Evolutionary conservation across 1,139 yeast species (phyloP), one percentile per base, ranked within the genome.

Genomic region (Magnusiomyces clavatus): DNA sequence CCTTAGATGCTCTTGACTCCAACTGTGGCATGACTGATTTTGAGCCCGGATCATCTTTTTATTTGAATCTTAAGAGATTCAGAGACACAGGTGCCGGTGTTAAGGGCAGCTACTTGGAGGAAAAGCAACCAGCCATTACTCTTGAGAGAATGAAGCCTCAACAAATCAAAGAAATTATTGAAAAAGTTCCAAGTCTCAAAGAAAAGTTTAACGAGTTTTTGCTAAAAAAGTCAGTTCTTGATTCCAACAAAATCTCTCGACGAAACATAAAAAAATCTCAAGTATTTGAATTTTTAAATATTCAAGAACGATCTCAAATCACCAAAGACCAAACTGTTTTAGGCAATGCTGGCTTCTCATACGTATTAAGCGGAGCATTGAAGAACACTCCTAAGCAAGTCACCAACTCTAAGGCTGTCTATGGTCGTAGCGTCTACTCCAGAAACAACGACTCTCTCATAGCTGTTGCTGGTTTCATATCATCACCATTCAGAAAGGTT

Each of bases 1-100:
- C 77, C 12, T 70, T 76, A 47, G 72, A 77, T 50, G 76, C 77
- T 44, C 60, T 80, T 43, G 86, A 81, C 59, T 76, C 76, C 50
- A 68, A 72, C 53, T 78, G 77, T 54, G 75, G 79, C 43, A 64
- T 79, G 52, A 77, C 82, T 10, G 74, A 74, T 52, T 80, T 75
- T 59, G 82, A 78, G 57, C 69, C 73, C 16, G 69, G 70, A 35
- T 75, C 76, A 39, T 77, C 77, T 14, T 70, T 71, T 53, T 73
- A 72, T 54, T 73, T 77, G 70, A 77, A 75, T 57, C 70, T 77
- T 53, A 59, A 69, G 51, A 70, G 82, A 61, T 78, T 80, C 58
- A 75, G 76, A 58, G 84, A 80, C 62, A 60, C 78, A 57, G 78
- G 79, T 10, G 57, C 69, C 5, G 70, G 74, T 5, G 58, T 77